Conservation (phyloP, 345 rosid species). For the Noccaea caerulescens region DNA sequence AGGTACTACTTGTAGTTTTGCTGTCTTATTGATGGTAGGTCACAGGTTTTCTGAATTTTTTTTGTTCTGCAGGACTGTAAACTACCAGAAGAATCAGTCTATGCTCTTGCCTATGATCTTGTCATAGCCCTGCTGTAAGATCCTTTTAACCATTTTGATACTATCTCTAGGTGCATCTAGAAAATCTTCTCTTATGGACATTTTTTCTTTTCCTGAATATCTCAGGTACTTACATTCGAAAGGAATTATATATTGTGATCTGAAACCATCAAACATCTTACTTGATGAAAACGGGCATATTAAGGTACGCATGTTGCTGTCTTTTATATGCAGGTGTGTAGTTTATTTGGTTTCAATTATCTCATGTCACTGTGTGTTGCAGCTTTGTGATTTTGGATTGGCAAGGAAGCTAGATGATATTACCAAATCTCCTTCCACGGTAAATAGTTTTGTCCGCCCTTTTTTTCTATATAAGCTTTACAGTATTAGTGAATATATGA, state of each 20-base stretch:
- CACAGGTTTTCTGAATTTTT: conserved; percentile 18
- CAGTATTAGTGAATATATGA: conserved; percentile 21
- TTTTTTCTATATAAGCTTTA: background rate
- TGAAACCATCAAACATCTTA: conserved; percentile 95
- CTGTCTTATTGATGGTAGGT: conserved; percentile 5
- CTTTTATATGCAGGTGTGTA: conserved; percentile 11
- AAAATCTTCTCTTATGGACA: conserved; percentile 18
- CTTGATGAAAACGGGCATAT: conserved; percentile 89
- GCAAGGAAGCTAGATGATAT: conserved; percentile 80
- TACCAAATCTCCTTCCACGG: conserved; percentile 73
- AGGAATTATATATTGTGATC: conserved; percentile 89
- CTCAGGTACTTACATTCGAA: conserved; percentile 82
- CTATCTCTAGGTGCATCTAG: conserved; percentile 16
- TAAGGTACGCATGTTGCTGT: conserved; percentile 57
- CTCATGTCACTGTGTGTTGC: conserved; percentile 45
- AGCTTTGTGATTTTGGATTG: conserved; percentile 98
- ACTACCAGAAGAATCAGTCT: conserved; percentile 92
- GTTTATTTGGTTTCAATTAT: conserved; percentile 18
- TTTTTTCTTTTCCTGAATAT: conserved; percentile 19
- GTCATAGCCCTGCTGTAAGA: conserved; percentile 86
- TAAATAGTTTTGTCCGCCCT: conserved; percentile 41
- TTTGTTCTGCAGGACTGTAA: conserved; percentile 68
- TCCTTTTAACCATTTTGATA: conserved; percentile 23
- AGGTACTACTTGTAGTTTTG: conserved; percentile 55
- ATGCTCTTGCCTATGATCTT: conserved; percentile 74